Conservation (phyloP, 2,329 filamentous ascomycete species). For the Fusarium fracticaudum region DNA sequence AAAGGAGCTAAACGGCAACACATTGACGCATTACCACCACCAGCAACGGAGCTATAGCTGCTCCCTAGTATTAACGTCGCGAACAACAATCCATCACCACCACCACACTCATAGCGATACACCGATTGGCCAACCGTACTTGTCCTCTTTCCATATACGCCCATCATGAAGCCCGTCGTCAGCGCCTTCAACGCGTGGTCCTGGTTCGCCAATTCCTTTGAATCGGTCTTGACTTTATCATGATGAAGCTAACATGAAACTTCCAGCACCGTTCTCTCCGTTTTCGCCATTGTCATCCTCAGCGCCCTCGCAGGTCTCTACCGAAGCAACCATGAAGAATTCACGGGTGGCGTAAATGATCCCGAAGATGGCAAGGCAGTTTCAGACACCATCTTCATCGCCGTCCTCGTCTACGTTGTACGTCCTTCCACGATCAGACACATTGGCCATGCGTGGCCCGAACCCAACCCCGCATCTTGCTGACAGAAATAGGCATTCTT, state of each 20-base stretch:
- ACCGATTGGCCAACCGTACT: background rate
- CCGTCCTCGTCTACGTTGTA: constrained; percentile 90
- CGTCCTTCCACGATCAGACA: constrained; percentile 49
- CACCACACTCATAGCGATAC: background rate
- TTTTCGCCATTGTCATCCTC: constrained; percentile 73
- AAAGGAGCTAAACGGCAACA: constrained; percentile 33
- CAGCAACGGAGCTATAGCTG: constrained; percentile 25
- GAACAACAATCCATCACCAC: constrained; percentile 11
- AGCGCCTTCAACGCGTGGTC: constrained; percentile 93
- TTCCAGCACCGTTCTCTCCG: constrained; percentile 75
- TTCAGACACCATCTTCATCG: constrained; percentile 84
- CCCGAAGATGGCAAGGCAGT: constrained; percentile 80
- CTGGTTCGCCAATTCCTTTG: constrained; percentile 70
- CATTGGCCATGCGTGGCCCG: background rate
- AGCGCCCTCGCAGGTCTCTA: constrained; percentile 76
- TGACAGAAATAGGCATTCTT: constrained; percentile 76
- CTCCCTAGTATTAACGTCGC: constrained; percentile 24
- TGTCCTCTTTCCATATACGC: background rate
- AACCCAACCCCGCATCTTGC: background rate
- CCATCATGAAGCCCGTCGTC: constrained; percentile 92
- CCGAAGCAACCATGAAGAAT: constrained; percentile 80
- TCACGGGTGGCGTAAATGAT: constrained; percentile 79
- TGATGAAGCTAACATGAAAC: constrained; percentile 38
- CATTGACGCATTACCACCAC: constrained; percentile 33
- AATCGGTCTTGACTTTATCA: constrained; percentile 12